Evolutionary conservation across 2,329 filamentous ascomycete species (phyloP).

Genomic region (Dichotomopilus funicola): DNA sequence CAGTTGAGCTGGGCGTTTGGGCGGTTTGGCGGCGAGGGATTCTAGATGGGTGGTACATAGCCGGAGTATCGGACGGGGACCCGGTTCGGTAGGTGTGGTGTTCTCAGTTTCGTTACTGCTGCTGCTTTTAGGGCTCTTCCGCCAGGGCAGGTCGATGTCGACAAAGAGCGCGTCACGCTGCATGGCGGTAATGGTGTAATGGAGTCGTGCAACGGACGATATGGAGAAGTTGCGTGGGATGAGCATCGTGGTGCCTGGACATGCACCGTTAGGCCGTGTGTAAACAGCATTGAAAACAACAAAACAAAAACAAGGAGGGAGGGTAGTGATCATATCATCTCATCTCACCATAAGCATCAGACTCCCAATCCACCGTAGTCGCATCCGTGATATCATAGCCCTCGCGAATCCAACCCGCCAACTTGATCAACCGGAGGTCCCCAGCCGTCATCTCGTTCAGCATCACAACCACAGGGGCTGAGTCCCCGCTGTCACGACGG

Average conservation of each 20-base stretch:
- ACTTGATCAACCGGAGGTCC: conserved; percentile 39
- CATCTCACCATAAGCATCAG: conserved; percentile 32
- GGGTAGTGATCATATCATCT: too few relatives aligned
- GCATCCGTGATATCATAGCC: conserved; percentile 44
- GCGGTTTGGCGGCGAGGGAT: conserved; percentile 42
- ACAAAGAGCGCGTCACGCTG: conserved; percentile 49
- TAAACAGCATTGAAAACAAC: too few relatives aligned
- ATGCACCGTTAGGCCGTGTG: too few relatives aligned
- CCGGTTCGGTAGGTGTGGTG: too few relatives aligned
- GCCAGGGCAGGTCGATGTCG: conserved; percentile 38
- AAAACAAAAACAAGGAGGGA: too few relatives aligned
- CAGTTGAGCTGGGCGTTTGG: conserved; percentile 44
- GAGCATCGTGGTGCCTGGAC: conserved; percentile 43
- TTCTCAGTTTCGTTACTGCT: too few relatives aligned
- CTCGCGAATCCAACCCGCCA: conserved; percentile 40
- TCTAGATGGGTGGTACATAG: conserved; percentile 54
- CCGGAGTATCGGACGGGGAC: too few relatives aligned
- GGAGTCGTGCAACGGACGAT: conserved; percentile 42
- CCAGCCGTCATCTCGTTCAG: conserved; percentile 46
- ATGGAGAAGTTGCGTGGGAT: conserved; percentile 42
- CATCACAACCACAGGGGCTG: conserved; percentile 36
- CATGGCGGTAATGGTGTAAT: conserved; percentile 43
- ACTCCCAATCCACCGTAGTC: conserved; percentile 36
- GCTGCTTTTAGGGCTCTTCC: too few relatives aligned
- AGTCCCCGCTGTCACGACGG: not conserved